Evolutionary conservation across 495 filamentous ascomycete species (phyloP).

Genomic region (Clohesyomyces aquaticus): DNA sequence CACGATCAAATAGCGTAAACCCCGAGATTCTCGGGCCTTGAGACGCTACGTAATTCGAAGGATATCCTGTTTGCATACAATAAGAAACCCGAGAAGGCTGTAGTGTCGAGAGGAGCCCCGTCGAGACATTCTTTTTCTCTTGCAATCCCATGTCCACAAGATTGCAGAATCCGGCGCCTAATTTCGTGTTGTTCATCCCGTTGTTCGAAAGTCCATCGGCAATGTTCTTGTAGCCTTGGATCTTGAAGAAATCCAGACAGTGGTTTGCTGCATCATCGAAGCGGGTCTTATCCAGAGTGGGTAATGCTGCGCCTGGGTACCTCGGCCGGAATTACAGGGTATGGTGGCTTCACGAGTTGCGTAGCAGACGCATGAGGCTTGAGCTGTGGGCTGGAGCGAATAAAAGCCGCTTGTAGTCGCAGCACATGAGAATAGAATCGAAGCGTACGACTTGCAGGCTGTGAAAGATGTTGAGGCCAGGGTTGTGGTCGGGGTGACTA

Average conservation of each 20-base stretch:
- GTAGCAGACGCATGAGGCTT: constrained; percentile 31
- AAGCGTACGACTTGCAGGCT: constrained; percentile 24
- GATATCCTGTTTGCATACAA: background rate
- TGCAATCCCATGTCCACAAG: constrained; percentile 13
- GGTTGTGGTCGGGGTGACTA: constrained; percentile 22
- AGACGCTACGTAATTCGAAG: background rate
- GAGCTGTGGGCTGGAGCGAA: constrained; percentile 2
- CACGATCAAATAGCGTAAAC: constrained; percentile 1
- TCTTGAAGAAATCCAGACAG: constrained; percentile 16
- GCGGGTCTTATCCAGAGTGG: constrained; percentile 1
- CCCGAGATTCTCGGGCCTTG: background rate
- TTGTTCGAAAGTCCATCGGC: constrained; percentile 6
- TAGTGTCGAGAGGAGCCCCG: background rate
- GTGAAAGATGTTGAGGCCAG: constrained; percentile 14
- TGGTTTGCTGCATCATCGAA: constrained; percentile 21
- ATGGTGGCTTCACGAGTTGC: background rate
- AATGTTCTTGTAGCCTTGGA: constrained; percentile 22
- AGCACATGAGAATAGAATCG: constrained; percentile 9
- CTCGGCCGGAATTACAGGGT: background rate
- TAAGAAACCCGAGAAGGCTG: background rate
- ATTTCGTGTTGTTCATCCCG: background rate
- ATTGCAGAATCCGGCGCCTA: constrained; percentile 20
- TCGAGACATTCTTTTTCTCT: background rate
- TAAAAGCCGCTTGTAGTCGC: constrained; percentile 15
- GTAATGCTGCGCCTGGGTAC: background rate